Percentiles rank a stretch among this genome's conserved stretches.
Evolutionary conservation across 192 early-diverging fungal species (phyloP).

Genomic region (Funneliformis mosseae): DNA sequence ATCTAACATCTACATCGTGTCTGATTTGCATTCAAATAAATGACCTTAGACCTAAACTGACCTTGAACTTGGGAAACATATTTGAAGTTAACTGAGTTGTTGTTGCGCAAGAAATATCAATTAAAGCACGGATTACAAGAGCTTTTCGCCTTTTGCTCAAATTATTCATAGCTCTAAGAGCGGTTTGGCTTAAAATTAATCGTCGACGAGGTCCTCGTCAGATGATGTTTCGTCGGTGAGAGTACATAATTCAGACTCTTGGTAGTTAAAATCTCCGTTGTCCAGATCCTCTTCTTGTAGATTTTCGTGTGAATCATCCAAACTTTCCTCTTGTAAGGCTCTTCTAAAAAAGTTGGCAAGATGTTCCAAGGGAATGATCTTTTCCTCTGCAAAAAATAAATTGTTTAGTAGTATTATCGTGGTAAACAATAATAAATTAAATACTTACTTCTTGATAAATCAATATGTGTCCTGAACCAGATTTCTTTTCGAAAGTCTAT

Average conservation of each 20-base stretch:
- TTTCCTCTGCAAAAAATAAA: no score
- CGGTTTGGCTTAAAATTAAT: neutral
- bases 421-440: neutral
- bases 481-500: neutral
- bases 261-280: no score
- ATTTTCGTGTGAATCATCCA: no score
- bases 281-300: no score
- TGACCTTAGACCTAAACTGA: neutral
- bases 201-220: neutral
- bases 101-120: slow-evolving; percentile 24
- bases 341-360: no score
- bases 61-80: slow-evolving; percentile 6
- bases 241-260: no score
- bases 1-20: slow-evolving; percentile 23
- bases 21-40: slow-evolving; percentile 17
- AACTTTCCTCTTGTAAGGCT: no score
- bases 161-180: slow-evolving; percentile 22
- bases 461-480: neutral
- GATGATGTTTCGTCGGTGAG: no score
- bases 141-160: slow-evolving; percentile 1
- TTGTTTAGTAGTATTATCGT: neutral
- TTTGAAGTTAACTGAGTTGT: neutral
- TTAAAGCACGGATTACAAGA: slow-evolving; percentile 10
- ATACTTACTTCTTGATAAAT: neutral
- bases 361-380: no score